phyloP scores from a whole-genome alignment of 2,329 filamentous ascomycete genomes.

The Chaetomium strumarium region DNA sequence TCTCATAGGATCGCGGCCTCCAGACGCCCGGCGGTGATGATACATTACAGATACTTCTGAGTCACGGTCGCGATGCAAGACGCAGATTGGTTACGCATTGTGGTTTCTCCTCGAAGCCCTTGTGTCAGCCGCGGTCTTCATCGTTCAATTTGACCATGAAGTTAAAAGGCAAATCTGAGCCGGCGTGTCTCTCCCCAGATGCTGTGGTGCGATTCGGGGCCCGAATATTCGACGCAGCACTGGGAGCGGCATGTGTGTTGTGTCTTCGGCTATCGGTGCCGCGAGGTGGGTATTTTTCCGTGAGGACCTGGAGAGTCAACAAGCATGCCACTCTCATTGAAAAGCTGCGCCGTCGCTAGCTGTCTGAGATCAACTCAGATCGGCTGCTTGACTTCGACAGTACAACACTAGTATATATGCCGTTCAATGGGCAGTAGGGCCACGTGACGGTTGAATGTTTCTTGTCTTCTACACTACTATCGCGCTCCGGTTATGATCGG shows the following conservation, averaged over 20 bases:
- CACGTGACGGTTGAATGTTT: too few relatives aligned
- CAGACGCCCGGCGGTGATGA: slow-evolving; percentile 55
- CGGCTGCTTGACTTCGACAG: too few relatives aligned
- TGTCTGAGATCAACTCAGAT: too few relatives aligned
- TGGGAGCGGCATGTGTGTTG: neutral
- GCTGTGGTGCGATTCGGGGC: neutral
- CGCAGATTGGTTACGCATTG: slow-evolving; percentile 27
- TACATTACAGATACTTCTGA: slow-evolving; percentile 69
- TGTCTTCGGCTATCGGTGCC: neutral
- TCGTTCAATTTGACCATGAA: slow-evolving; percentile 28
- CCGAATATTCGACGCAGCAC: neutral
- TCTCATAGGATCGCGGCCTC: slow-evolving; percentile 30
- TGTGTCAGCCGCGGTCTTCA: slow-evolving; percentile 24
- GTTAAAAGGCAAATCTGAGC: slow-evolving; percentile 37
- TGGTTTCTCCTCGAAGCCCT: slow-evolving; percentile 49
- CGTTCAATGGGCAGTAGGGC: too few relatives aligned
- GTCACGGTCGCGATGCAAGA: slow-evolving; percentile 32
- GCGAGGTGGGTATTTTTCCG: neutral
- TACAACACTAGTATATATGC: too few relatives aligned
- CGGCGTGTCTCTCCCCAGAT: slow-evolving; percentile 12
- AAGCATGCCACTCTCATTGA: too few relatives aligned
- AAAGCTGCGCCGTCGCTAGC: too few relatives aligned
- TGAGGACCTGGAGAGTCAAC: neutral
- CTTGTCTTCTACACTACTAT: too few relatives aligned
- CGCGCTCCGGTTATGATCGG: neutral